Evolutionary conservation across 140 eudicot genomes (phyloP).

Genomic region (Bidens hawaiensis): DNA sequence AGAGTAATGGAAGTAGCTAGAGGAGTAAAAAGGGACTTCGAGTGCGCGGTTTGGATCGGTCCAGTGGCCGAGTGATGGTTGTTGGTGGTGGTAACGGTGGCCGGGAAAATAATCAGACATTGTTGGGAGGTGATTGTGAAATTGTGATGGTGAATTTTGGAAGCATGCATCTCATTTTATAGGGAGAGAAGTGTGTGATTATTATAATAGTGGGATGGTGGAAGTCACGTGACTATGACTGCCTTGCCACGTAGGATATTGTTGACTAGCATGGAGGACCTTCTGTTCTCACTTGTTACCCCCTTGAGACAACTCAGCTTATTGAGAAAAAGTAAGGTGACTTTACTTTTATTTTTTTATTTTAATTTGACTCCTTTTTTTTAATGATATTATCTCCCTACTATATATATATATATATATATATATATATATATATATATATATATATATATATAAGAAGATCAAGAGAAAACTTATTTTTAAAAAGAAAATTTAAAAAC

Average conservation of each 20-base stretch:
- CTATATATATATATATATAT: no score
- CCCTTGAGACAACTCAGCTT: conserved; percentile 4
- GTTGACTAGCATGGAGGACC: conserved; percentile 15
- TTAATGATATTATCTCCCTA: no score
- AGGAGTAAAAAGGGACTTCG: background rate
- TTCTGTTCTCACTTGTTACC: background rate
- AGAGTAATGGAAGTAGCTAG: background rate
- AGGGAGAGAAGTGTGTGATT: conserved; percentile 19
- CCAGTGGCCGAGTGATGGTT: conserved; percentile 14
- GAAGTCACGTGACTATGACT: conserved; percentile 13
- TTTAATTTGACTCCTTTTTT: no score
- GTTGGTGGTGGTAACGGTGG: conserved; percentile 7
- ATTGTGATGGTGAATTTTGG: conserved; percentile 10
- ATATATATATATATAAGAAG: no score
- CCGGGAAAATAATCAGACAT: conserved; percentile 20
- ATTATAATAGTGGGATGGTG: background rate
- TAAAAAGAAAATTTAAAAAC: no score
- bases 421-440: no score
- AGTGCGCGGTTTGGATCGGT: background rate
- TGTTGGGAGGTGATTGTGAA: background rate
- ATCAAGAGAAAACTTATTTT: no score
- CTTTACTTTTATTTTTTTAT: background rate
- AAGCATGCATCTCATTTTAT: conserved; percentile 18
- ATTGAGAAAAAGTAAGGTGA: background rate
- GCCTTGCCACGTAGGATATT: conserved; percentile 6